phyloP scores from a whole-genome alignment of 2,329 filamentous ascomycete genomes.

The Ophiosphaerella narmari region DNA sequence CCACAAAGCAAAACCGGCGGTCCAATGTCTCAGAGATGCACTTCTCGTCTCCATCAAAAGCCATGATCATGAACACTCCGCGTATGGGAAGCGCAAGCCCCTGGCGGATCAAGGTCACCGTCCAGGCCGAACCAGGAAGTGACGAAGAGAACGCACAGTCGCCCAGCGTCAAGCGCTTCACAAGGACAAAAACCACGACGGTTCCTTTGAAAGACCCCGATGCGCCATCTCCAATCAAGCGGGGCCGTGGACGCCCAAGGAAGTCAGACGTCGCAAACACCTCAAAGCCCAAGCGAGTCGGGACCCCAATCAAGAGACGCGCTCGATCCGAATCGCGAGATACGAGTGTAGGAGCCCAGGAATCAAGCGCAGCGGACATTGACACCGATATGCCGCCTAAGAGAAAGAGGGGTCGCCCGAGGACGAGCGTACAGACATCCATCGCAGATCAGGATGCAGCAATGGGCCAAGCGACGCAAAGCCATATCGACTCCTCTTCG shows the following conservation, averaged over 20 bases:
- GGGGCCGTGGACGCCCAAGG: constrained; percentile 41
- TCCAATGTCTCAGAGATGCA: constrained; percentile 24
- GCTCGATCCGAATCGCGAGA: constrained; percentile 30
- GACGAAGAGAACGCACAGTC: constrained; percentile 40
- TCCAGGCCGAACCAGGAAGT: constrained; percentile 51
- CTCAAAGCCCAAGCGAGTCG: constrained; percentile 34
- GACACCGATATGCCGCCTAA: constrained; percentile 33
- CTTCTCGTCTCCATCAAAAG: constrained; percentile 49
- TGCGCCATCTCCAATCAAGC: constrained; percentile 44
- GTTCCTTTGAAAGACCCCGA: constrained; percentile 50
- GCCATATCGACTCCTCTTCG: background rate
- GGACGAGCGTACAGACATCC: constrained; percentile 34
- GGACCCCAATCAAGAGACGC: constrained; percentile 39
- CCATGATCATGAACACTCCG: constrained; percentile 51
- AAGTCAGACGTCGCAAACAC: constrained; percentile 40
- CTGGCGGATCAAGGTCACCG: constrained; percentile 57
- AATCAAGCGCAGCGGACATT: constrained; percentile 27
- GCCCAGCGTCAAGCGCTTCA: constrained; percentile 33
- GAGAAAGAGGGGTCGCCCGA: constrained; percentile 38
- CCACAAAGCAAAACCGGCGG: constrained; percentile 33
- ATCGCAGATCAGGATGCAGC: constrained; percentile 21
- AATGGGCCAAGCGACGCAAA: constrained; percentile 5
- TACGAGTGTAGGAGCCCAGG: constrained; percentile 19
- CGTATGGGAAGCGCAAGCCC: constrained; percentile 47
- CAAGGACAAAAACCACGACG: constrained; percentile 44